A percentile compares a stretch with the other conserved stretches of the same genome.
These are phyloP conservation scores for Xylariales sp. DNA, from an alignment of 2,329 filamentous ascomycete species.

Conservation along the genomic window DNA sequence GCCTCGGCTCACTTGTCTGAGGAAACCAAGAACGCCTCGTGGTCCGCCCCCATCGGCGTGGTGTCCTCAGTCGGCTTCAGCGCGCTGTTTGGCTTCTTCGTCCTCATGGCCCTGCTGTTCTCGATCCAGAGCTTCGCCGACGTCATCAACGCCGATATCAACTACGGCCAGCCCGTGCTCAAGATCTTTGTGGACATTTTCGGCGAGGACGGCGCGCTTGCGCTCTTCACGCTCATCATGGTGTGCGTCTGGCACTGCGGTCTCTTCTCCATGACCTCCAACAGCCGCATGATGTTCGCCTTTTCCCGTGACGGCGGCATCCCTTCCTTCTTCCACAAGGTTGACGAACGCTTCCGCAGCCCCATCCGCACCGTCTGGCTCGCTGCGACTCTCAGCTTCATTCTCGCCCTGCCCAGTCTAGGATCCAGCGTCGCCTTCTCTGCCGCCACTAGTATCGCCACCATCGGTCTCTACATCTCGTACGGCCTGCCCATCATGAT, in stretches of 20 bases:
- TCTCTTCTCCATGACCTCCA: slow-evolving; percentile 52
- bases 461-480: slow-evolving; percentile 53
- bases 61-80: slow-evolving; percentile 52
- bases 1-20: slow-evolving; percentile 53
- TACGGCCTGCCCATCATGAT: slow-evolving; percentile 53
- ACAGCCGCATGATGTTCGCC: slow-evolving; percentile 57
- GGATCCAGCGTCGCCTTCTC: slow-evolving; percentile 51
- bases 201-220: slow-evolving; percentile 50
- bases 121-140: slow-evolving; percentile 52
- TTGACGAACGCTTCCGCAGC: slow-evolving; percentile 43
- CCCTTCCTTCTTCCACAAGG: slow-evolving; percentile 48
- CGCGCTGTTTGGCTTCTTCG: slow-evolving; percentile 12
- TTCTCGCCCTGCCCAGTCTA: slow-evolving; percentile 50
- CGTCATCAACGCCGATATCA: slow-evolving; percentile 33
- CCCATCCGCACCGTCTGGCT: slow-evolving; percentile 53
- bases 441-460: slow-evolving; percentile 56
- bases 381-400: slow-evolving; percentile 48
- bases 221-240: slow-evolving; percentile 50
- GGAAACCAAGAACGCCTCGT: slow-evolving; percentile 51
- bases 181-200: slow-evolving; percentile 56
- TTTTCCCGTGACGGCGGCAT: slow-evolving; percentile 53
- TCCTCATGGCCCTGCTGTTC: slow-evolving; percentile 53
- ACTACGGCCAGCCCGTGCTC: slow-evolving; percentile 48
- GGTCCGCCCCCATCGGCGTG: slow-evolving; percentile 54
- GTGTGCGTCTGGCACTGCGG: slow-evolving; percentile 59